Conservation (phyloP, 768 basidiomycete species). For the Cystobasidium tubakii region DNA sequence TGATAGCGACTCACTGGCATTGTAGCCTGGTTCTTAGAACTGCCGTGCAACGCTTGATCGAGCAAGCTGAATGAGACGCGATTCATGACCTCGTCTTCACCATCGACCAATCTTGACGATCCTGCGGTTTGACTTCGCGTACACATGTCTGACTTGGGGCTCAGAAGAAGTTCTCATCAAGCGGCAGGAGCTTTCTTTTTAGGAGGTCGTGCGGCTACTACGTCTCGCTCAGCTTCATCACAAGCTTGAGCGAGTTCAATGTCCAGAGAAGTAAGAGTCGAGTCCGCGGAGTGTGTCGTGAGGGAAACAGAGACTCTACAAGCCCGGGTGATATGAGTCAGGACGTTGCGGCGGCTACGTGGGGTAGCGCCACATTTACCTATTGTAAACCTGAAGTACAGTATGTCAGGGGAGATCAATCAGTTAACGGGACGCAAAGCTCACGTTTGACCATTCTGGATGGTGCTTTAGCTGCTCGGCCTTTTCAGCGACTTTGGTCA, state of each 20-base stretch:
- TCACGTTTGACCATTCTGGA: conserved; percentile 34
- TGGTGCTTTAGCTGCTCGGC: conserved; percentile 26
- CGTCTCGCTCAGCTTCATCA: conserved; percentile 5
- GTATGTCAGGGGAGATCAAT: not conserved
- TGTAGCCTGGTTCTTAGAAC: too few relatives aligned
- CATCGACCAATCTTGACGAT: too few relatives aligned
- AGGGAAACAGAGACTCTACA: conserved; percentile 10
- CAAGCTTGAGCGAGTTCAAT: conserved; percentile 26
- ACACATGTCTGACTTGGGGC: too few relatives aligned
- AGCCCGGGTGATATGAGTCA: not conserved
- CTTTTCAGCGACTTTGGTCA: conserved; percentile 24
- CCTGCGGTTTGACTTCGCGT: too few relatives aligned
- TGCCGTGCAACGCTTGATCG: too few relatives aligned
- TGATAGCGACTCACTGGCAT: too few relatives aligned
- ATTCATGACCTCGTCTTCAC: too few relatives aligned
- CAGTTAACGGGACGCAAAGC: not conserved
- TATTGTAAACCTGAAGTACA: conserved; percentile 25
- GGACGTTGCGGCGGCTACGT: not conserved
- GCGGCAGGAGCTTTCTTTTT: conserved; percentile 10
- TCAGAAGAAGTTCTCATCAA: too few relatives aligned
- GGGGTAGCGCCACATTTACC: not conserved
- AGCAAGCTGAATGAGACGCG: too few relatives aligned
- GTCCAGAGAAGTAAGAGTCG: conserved; percentile 26
- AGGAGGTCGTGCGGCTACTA: conserved; percentile 7
- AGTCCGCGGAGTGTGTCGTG: conserved; percentile 25